phyloP scores from a whole-genome alignment of 805 yeast species.

The Lachancea cidri region DNA sequence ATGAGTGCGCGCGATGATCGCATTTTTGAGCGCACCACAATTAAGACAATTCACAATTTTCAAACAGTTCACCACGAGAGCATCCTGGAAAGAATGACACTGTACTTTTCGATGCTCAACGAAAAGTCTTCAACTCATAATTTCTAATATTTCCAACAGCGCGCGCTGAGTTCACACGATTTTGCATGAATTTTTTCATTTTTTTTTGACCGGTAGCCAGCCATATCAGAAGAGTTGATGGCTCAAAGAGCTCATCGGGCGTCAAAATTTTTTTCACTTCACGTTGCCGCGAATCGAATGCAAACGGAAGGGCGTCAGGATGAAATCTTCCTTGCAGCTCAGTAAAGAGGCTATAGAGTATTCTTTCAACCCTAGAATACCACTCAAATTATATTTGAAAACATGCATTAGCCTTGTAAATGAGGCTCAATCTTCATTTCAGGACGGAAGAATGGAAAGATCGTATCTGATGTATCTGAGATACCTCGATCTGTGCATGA shows the following conservation, averaged over 20 bases:
- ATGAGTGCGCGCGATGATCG: too few relatives aligned
- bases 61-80: too few relatives aligned
- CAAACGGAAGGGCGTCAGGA: background rate
- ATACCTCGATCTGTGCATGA: constrained; percentile 45
- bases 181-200: too few relatives aligned
- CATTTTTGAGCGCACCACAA: too few relatives aligned
- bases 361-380: constrained; percentile 46
- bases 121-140: too few relatives aligned
- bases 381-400: constrained; percentile 51
- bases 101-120: too few relatives aligned
- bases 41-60: too few relatives aligned
- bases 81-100: too few relatives aligned
- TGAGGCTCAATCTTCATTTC: constrained; percentile 36
- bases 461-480: constrained; percentile 55
- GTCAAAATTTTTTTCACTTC: background rate
- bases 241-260: background rate
- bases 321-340: constrained; percentile 13
- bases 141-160: too few relatives aligned
- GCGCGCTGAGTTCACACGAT: too few relatives aligned
- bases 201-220: too few relatives aligned
- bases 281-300: background rate
- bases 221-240: background rate
- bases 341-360: constrained; percentile 47
- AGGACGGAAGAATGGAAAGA: constrained; percentile 40
- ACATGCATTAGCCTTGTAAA: constrained; percentile 43